Evolutionary conservation across 2,329 filamentous ascomycete species (phyloP), one percentile per base, ranked within the genome.

Genomic region (Magnaporthiopsis incrustans): DNA sequence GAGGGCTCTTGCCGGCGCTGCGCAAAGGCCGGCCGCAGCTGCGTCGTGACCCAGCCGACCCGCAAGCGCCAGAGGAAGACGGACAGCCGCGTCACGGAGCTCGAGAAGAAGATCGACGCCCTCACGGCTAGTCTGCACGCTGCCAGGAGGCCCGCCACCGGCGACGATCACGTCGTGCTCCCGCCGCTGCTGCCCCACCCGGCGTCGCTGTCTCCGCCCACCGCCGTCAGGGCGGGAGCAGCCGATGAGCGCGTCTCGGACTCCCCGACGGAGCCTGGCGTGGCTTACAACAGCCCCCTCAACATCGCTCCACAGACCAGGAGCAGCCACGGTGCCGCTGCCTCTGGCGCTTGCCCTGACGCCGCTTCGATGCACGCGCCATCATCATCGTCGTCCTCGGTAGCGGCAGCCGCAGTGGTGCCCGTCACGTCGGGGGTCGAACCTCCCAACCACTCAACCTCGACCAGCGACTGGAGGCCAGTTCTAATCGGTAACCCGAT

Each of bases 51-150:
- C 1, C 85, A 87, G 67, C 91, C 84, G 18, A 85, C 81, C 35
- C 75, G 91, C 57, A 96, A 96, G 77, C 83, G 92, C 59, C 91
- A 94, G 78, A 96, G 94, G 80, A 96, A 96, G 81, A 92, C 91
- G 63, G 93, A 96, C 73, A 94, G 87, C 68, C 84, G 92, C 62
- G 92, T 97, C 15, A 89, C 92, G 11, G 92, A 97, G 78, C 81
- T 97, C 62, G 92, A 97, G 79, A 92, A 89, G 80, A 96, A 96
- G 79, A 94, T 97, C 67, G 92, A 97, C 78, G 90, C 89, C 11
- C 74, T 97, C 73, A 96, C 91, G 10, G 90, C 91, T 8, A 92
- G 87, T 50, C 73, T 97, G 68, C 88, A 91, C 59, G 86, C 89
- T 2, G 76, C 72, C 22, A 60, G 59, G 63, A 72, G 72, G 11